Evolutionary conservation across 768 basidiomycete species (phyloP).

Genomic region (Terana coerulea): DNA sequence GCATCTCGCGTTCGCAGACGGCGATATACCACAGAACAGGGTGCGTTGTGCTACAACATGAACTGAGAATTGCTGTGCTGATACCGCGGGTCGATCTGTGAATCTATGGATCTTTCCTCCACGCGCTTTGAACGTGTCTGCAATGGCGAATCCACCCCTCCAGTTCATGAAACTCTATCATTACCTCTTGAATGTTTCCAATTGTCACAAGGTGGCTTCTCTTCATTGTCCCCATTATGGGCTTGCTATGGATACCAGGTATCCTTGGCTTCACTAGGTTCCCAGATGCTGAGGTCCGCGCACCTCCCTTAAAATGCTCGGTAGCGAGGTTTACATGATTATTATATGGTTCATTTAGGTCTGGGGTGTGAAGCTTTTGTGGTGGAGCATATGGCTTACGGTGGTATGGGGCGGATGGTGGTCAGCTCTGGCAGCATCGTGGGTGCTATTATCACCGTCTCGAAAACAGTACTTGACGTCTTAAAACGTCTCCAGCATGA

Average conservation of each 20-base stretch:
- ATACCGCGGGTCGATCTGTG: not conserved
- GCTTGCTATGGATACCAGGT: conserved; percentile 67
- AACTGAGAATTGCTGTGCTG: too few relatives aligned
- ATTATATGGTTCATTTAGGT: conserved; percentile 32
- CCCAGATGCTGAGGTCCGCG: conserved; percentile 39
- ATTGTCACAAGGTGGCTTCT: conserved; percentile 78
- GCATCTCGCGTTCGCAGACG: conserved; percentile 55
- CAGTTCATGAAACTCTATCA: conserved; percentile 64
- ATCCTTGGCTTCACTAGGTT: conserved; percentile 59
- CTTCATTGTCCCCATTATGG: conserved; percentile 73
- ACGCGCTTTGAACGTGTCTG: too few relatives aligned
- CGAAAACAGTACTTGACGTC: too few relatives aligned
- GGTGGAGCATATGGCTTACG: conserved; percentile 85
- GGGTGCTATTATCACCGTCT: conserved; percentile 31
- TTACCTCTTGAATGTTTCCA: conserved; percentile 69
- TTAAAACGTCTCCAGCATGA: conserved; percentile 16
- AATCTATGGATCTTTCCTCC: not conserved
- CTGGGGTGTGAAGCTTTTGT: conserved; percentile 58
- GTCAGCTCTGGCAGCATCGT: conserved; percentile 66
- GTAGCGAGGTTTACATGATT: not conserved
- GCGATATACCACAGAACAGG: conserved; percentile 55
- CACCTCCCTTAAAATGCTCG: conserved; percentile 29
- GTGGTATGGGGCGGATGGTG: conserved; percentile 86
- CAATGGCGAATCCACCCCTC: not conserved
- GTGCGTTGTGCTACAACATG: conserved; percentile 33